A percentile compares a stretch with the other conserved stretches of the same genome.
Evolutionary conservation across 2,329 filamentous ascomycete species (phyloP).

Genomic region (Aspergillus sp.): DNA sequence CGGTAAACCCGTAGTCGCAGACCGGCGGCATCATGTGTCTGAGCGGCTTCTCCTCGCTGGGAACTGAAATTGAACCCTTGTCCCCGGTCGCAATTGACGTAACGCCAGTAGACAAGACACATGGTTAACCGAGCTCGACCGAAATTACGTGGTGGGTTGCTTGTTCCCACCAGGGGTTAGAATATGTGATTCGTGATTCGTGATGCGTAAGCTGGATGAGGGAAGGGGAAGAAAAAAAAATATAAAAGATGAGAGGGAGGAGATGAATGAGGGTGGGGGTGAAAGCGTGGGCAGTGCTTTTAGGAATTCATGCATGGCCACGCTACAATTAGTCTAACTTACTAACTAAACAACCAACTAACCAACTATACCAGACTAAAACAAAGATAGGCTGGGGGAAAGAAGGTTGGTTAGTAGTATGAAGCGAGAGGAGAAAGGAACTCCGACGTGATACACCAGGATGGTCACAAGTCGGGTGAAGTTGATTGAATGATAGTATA

Average conservation of each 20-base stretch:
- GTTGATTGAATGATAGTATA: no score
- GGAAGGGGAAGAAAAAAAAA: neutral
- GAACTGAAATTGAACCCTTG: neutral
- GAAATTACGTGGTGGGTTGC: neutral
- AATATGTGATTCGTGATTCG: slow-evolving; percentile 5
- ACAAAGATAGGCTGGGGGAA: neutral
- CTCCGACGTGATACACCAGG: no score
- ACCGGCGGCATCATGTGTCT: slow-evolving; percentile 19
- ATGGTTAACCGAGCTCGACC: neutral
- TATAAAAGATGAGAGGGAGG: no score
- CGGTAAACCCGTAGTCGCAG: neutral
- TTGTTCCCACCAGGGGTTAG: neutral
- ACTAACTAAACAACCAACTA: no score
- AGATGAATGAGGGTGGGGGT: neutral
- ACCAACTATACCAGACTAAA: neutral
- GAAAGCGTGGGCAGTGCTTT: neutral
- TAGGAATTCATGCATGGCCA: neutral
- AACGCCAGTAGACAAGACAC: neutral
- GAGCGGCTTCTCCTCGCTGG: neutral
- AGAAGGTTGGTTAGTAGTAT: neutral
- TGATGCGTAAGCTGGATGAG: slow-evolving; percentile 12
- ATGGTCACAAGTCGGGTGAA: no score
- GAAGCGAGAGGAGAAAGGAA: neutral
- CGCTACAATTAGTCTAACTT: neutral
- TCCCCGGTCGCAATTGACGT: neutral